Evolutionary conservation across 371 early-diverging fungal species (phyloP), one percentile per base, ranked within the genome.

Genomic region (Mortierella sp.): DNA sequence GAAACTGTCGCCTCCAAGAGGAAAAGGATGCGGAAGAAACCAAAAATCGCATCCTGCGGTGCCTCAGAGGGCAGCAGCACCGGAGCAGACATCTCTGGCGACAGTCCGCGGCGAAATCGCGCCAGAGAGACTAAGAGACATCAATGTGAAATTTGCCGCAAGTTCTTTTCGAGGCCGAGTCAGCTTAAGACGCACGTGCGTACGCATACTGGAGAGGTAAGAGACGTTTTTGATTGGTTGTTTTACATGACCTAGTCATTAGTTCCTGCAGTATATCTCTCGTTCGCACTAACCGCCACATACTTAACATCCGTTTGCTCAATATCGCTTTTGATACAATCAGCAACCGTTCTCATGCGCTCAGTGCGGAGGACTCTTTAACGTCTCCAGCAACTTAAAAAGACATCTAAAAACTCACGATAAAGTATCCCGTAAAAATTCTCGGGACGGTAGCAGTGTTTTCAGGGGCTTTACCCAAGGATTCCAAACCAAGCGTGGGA

Each of bases 311-410:
- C n/a, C n/a, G n/a, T n/a, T n/a, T n/a, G n/a, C n/a, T n/a, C n/a
- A n/a, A n/a, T n/a, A n/a, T n/a, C n/a, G n/a, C 5, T 42, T 34
- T 26, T 24, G 32, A 11, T 42, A 11, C 1, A 42, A 3, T 11
- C 49, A 72, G 72, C 65, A 66, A 60, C 72, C 72, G 1, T 66
- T 66, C 47, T 57, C 56, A 19, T 72, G 72, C 50, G 54, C 37
- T 0, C 47, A 51, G 44, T 72, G 72, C 37, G 49, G 61, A 15
- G 56, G 53, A 19, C 42, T 27, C 28, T 72, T 72, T 54, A 72
- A 72, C 15, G 72, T 72, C n/a, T 56, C 72, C 32, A 72, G 72
- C 50, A 72, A 72, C 50, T 41, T 72, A 50, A 72, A 65, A 39
- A 43, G 72, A 1, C 72, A 72, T 30, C 56, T 72, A 42, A 43